A percentile compares a stretch with the other conserved stretches of the same genome.
Conservation (phyloP, 495 filamentous ascomycete genomes). For the Neurospora sp. region DNA sequence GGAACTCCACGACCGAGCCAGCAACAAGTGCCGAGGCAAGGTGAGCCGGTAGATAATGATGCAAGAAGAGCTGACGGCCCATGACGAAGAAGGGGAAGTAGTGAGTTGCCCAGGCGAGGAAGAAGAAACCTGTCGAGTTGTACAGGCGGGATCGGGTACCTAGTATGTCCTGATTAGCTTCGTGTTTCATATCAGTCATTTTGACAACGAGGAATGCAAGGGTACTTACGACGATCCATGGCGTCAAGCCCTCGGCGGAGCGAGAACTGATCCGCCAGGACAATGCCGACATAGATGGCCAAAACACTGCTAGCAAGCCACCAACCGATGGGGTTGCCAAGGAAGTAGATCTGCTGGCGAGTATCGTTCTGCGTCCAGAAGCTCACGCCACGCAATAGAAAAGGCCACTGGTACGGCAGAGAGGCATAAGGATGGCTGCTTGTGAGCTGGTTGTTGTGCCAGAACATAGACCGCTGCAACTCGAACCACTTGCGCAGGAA, state of each 20-base stretch:
- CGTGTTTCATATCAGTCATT: neutral
- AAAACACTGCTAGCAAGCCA: slow-evolving; percentile 88
- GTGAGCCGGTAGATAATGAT: slow-evolving; percentile 95
- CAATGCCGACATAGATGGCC: slow-evolving; percentile 86
- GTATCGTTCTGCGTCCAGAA: slow-evolving; percentile 99
- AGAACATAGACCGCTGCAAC: slow-evolving; percentile 96
- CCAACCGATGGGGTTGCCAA: slow-evolving; percentile 96
- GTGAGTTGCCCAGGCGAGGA: slow-evolving; percentile 94
- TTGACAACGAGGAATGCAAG: neutral
- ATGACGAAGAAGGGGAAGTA: slow-evolving; percentile 98
- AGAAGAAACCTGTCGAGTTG: slow-evolving; percentile 97
- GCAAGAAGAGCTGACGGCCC: slow-evolving; percentile 94
- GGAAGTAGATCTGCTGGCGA: slow-evolving; percentile 94
- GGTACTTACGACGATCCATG: slow-evolving; percentile 76
- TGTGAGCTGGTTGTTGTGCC: slow-evolving; percentile 95
- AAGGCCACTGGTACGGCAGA: slow-evolving; percentile 94
- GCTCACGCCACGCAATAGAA: slow-evolving; percentile 89
- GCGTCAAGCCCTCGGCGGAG: slow-evolving; percentile 87
- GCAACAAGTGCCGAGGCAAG: slow-evolving; percentile 86
- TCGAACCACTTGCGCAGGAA: slow-evolving; percentile 95
- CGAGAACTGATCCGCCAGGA: slow-evolving; percentile 88
- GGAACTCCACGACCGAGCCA: slow-evolving; percentile 92
- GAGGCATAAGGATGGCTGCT: slow-evolving; percentile 93
- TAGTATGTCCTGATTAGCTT: slow-evolving; percentile 21
- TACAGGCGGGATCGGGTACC: slow-evolving; percentile 89